Conservation (phyloP, 2,329 filamentous ascomycete species). For the Calonectria pseudoreteaudii region DNA sequence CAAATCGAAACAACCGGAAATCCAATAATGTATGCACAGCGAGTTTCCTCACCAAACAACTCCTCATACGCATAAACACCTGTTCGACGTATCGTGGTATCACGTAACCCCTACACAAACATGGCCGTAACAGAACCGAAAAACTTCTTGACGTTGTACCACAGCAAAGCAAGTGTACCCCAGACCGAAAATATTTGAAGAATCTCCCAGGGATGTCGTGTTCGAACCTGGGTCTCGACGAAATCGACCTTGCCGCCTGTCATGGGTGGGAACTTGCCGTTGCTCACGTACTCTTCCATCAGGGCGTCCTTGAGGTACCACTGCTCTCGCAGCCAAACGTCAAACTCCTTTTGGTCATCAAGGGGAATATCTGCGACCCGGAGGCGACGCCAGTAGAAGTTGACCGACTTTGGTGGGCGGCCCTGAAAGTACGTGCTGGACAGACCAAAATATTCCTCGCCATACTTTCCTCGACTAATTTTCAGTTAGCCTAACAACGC, state of each 20-base stretch:
- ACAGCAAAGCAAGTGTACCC: slow-evolving; percentile 56
- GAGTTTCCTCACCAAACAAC: slow-evolving; percentile 8
- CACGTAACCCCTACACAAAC: slow-evolving; percentile 33
- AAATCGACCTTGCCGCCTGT: slow-evolving; percentile 60
- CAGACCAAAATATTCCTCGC: slow-evolving; percentile 91
- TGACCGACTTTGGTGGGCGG: slow-evolving; percentile 91
- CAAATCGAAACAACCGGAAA: slow-evolving; percentile 6
- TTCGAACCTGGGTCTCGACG: slow-evolving; percentile 70
- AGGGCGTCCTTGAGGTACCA: slow-evolving; percentile 95
- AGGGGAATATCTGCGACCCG: slow-evolving; percentile 84
- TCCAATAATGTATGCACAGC: slow-evolving; percentile 3
- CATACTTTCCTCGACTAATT: slow-evolving; percentile 78
- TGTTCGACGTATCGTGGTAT: not conserved
- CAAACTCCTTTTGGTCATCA: slow-evolving; percentile 79
- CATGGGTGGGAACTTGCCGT: slow-evolving; percentile 83
- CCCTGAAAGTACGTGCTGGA: slow-evolving; percentile 90
- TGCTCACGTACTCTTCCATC: slow-evolving; percentile 83
- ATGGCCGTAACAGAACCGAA: slow-evolving; percentile 34
- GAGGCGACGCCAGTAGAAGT: slow-evolving; percentile 96
- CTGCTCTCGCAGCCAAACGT: slow-evolving; percentile 83
- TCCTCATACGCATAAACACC: slow-evolving; percentile 7
- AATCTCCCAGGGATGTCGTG: slow-evolving; percentile 66
- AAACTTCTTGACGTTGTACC: slow-evolving; percentile 51
- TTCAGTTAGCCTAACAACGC: slow-evolving; percentile 28
- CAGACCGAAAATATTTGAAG: slow-evolving; percentile 65